Percentiles rank a stretch among this genome's conserved stretches.
Conservation (phyloP, 257 asterid genomes). For the Echium plantagineum region DNA sequence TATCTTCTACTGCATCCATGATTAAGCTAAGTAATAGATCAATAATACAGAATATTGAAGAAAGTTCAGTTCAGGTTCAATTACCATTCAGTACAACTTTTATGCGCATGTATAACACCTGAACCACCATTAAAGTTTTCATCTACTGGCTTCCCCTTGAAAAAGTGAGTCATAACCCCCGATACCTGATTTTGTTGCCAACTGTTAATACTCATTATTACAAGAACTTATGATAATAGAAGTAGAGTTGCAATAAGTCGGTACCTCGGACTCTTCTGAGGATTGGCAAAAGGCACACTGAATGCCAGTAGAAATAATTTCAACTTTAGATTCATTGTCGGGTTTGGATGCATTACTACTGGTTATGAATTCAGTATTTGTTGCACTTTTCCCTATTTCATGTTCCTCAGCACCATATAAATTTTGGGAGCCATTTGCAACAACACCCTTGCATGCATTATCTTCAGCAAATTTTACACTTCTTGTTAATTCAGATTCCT, state of each 20-base stretch:
- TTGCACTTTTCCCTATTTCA: constrained; percentile 11
- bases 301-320: constrained; percentile 14
- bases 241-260: constrained; percentile 2
- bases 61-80: constrained; percentile 2
- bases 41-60: neutral
- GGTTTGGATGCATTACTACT: constrained; percentile 18
- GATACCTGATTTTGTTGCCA: constrained; percentile 34
- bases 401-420: constrained; percentile 14
- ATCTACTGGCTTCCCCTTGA: constrained; percentile 42
- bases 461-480: constrained; percentile 38
- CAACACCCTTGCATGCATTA: constrained; percentile 13
- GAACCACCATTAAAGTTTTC: constrained; percentile 24
- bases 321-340: constrained; percentile 27
- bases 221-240: too few relatives aligned
- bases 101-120: constrained; percentile 53
- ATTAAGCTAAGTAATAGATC: neutral
- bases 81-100: constrained; percentile 82
- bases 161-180: constrained; percentile 66
- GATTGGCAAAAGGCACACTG: constrained; percentile 76
- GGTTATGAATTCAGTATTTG: constrained; percentile 8
- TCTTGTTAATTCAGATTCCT: constrained; percentile 23
- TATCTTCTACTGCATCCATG: neutral
- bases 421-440: constrained; percentile 11
- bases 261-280: constrained; percentile 66
- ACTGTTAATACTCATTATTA: too few relatives aligned